Evolutionary conservation across 1,284 basidiomycete genomes (phyloP).

Genomic region (Testicularia cyperi): DNA sequence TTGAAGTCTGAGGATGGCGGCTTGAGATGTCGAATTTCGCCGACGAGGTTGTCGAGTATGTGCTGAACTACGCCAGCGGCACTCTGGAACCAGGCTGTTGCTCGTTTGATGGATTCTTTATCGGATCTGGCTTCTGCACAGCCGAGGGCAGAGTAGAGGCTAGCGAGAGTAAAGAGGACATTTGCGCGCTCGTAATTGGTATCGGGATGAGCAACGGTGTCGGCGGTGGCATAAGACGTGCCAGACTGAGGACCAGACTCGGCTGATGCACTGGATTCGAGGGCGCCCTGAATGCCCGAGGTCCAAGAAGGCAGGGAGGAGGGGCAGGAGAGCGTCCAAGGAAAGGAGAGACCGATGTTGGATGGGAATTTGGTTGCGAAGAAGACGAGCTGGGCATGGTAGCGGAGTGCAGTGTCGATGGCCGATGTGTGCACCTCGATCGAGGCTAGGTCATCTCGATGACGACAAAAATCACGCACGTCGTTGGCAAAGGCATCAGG

Average conservation of each 20-base stretch:
- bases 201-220: slow-evolving; percentile 41
- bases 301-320: slow-evolving; percentile 36
- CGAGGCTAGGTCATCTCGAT: slow-evolving; percentile 66
- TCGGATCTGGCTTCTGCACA: slow-evolving; percentile 40
- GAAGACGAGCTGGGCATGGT: slow-evolving; percentile 82
- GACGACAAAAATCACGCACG: slow-evolving; percentile 70
- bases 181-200: slow-evolving; percentile 47
- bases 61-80: slow-evolving; percentile 46
- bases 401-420: slow-evolving; percentile 62
- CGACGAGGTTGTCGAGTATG: slow-evolving; percentile 33
- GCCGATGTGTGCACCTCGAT: slow-evolving; percentile 64
- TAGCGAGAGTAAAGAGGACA: slow-evolving; percentile 41
- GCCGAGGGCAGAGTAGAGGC: slow-evolving; percentile 43
- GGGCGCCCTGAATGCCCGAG: slow-evolving; percentile 19
- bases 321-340: slow-evolving; percentile 48
- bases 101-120: slow-evolving; percentile 52
- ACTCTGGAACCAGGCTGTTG: slow-evolving; percentile 46
- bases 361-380: slow-evolving; percentile 73
- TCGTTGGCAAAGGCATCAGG: slow-evolving; percentile 85
- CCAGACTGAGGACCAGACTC: slow-evolving; percentile 18
- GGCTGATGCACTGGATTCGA: slow-evolving; percentile 31
- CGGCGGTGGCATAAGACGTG: slow-evolving; percentile 25
- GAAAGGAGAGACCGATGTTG: slow-evolving; percentile 61
- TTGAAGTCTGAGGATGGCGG: slow-evolving; percentile 43
- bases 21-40: slow-evolving; percentile 12